Percentiles rank a stretch among this genome's conserved stretches.
phyloP scores from a whole-genome alignment of 225 moss, liverwort and hornwort genomes.

The Anthoceros angustus region DNA sequence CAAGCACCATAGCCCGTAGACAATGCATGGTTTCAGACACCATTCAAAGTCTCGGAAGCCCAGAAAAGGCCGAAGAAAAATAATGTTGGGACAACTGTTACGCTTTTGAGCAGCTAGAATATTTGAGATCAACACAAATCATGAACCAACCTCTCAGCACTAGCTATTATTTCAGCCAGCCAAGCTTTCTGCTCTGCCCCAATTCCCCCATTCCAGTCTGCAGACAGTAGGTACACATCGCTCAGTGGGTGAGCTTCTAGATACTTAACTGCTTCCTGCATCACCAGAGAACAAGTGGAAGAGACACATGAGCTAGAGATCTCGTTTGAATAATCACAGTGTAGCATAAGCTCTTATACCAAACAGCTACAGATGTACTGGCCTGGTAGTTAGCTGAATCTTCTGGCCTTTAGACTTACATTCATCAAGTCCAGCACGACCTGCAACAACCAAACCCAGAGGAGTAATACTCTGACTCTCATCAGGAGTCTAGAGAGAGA shows the following conservation, averaged over 20 bases:
- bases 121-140: neutral
- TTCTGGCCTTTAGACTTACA: constrained; percentile 27
- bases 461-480: neutral
- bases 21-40: neutral
- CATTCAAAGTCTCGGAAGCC: neutral
- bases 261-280: constrained; percentile 31
- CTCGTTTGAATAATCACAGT: neutral
- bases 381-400: constrained; percentile 30
- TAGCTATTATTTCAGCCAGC: constrained; percentile 26
- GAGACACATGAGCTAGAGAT: neutral
- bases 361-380: neutral
- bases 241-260: constrained; percentile 24
- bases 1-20: neutral
- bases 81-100: no score
- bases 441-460: constrained; percentile 10
- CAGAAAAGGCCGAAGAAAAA: neutral
- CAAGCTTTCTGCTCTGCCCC: constrained; percentile 32
- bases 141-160: constrained; percentile 20
- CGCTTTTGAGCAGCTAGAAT: no score
- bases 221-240: constrained; percentile 28
- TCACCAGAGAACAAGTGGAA: neutral
- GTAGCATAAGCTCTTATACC: neutral
- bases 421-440: constrained; percentile 46
- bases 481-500: neutral
- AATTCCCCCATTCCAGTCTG: constrained; percentile 35